A percentile compares a stretch with the other conserved stretches of the same genome.
Conservation (phyloP, 2,329 filamentous ascomycete genomes). For the Fusarium clavum region DNA sequence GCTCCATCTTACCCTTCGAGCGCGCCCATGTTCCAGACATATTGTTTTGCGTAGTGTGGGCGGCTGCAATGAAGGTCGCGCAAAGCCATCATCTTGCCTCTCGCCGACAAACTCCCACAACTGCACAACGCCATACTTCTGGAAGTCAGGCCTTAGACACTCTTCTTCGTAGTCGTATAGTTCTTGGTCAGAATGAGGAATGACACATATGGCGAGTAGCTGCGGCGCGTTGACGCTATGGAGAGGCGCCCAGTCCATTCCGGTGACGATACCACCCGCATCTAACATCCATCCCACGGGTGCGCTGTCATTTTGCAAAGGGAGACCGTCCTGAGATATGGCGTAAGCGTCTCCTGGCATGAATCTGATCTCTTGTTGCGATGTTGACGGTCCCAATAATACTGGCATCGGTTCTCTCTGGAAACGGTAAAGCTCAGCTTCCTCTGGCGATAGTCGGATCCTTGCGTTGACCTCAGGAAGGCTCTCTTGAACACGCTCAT, state of each 20-base stretch:
- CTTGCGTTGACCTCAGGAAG: slow-evolving; percentile 26
- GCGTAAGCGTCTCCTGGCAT: slow-evolving; percentile 43
- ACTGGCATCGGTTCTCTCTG: slow-evolving; percentile 48
- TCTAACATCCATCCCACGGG: slow-evolving; percentile 65
- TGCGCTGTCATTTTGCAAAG: slow-evolving; percentile 42
- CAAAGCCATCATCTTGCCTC: slow-evolving; percentile 46
- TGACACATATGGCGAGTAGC: slow-evolving; percentile 63
- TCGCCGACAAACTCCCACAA: slow-evolving; percentile 61
- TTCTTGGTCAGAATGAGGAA: slow-evolving; percentile 64
- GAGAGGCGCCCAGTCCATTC: slow-evolving; percentile 64
- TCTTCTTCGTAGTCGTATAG: slow-evolving; percentile 55
- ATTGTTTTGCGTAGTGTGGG: slow-evolving; percentile 58
- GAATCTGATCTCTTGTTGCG: slow-evolving; percentile 49
- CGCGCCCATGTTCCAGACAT: slow-evolving; percentile 64
- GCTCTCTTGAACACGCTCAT: slow-evolving; percentile 38
- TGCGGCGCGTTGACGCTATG: slow-evolving; percentile 54
- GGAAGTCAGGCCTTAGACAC: slow-evolving; percentile 52
- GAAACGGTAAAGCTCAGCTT: slow-evolving; percentile 48
- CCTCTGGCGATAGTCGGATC: slow-evolving; percentile 40
- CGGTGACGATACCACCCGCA: slow-evolving; percentile 63
- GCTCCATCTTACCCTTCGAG: slow-evolving; percentile 65
- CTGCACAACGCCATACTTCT: slow-evolving; percentile 62
- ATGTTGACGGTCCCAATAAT: slow-evolving; percentile 49
- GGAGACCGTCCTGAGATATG: slow-evolving; percentile 48
- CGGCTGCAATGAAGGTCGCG: slow-evolving; percentile 49